phyloP scores from a whole-genome alignment of 805 yeast species.

The Metschnikowia corniflorae region DNA sequence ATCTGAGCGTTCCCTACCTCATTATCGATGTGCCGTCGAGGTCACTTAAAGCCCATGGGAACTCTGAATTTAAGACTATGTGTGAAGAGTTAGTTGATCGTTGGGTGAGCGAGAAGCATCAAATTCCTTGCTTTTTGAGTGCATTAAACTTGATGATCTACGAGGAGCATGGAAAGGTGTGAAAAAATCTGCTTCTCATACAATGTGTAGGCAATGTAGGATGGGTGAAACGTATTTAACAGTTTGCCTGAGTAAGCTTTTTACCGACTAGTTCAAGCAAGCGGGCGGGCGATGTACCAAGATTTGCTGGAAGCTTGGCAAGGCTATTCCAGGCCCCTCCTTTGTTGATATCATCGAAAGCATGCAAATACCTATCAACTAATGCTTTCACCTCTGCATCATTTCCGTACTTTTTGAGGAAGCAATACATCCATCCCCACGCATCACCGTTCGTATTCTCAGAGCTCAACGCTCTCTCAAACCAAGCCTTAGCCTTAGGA shows the following conservation, averaged over 20 bases:
- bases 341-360: conserved; percentile 41
- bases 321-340: conserved; percentile 61
- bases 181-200: too few relatives aligned
- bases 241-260: conserved; percentile 9
- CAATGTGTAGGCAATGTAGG: not conserved
- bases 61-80: conserved; percentile 32
- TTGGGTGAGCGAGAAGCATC: conserved; percentile 67
- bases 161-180: conserved; percentile 31
- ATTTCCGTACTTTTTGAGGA: conserved; percentile 10
- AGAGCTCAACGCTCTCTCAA: conserved; percentile 59
- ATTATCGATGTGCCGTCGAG: conserved; percentile 55
- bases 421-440: conserved; percentile 61
- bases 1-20: conserved; percentile 38
- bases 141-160: conserved; percentile 67
- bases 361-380: not conserved
- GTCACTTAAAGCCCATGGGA: conserved; percentile 50
- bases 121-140: conserved; percentile 74
- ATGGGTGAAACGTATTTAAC: not conserved
- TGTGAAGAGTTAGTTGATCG: conserved; percentile 52
- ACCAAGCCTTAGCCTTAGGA: conserved; percentile 67
- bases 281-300: conserved; percentile 38
- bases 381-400: conserved; percentile 4
- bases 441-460: conserved; percentile 67
- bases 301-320: conserved; percentile 46
- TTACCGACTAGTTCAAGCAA: conserved; percentile 34